phyloP scores from a whole-genome alignment of 805 yeast species.

The Lipomyces starkeyi region DNA sequence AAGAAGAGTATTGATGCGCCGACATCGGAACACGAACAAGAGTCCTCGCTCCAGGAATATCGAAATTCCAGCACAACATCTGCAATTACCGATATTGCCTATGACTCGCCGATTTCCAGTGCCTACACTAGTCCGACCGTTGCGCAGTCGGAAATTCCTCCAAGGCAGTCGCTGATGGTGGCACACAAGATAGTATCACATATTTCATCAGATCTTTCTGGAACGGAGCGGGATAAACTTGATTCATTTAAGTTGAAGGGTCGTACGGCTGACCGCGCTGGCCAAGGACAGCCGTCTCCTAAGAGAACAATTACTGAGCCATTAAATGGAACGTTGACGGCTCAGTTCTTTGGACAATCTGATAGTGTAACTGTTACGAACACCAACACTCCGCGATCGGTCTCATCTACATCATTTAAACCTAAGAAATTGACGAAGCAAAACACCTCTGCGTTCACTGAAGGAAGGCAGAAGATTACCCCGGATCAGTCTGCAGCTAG shows the following conservation, averaged over 20 bases:
- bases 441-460: conserved; percentile 56
- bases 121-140: background rate
- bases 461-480: conserved; percentile 78
- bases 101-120: background rate
- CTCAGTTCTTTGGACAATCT: background rate
- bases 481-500: conserved; percentile 79
- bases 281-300: background rate
- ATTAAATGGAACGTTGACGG: background rate
- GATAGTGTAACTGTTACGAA: conserved; percentile 1
- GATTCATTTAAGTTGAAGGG: conserved; percentile 47
- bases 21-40: background rate
- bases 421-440: conserved; percentile 45
- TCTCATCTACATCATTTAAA: conserved; percentile 56
- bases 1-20: background rate
- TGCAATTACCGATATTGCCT: background rate
- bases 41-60: background rate
- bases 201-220: background rate
- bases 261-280: background rate
- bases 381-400: conserved; percentile 42
- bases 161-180: background rate
- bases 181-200: background rate
- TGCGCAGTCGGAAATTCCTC: background rate
- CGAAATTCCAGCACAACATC: background rate
- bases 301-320: conserved; percentile 12
- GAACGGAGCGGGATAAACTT: background rate